Evolutionary conservation across 495 filamentous ascomycete genomes (phyloP).

Genomic region (Xylaria flabelliformis): DNA sequence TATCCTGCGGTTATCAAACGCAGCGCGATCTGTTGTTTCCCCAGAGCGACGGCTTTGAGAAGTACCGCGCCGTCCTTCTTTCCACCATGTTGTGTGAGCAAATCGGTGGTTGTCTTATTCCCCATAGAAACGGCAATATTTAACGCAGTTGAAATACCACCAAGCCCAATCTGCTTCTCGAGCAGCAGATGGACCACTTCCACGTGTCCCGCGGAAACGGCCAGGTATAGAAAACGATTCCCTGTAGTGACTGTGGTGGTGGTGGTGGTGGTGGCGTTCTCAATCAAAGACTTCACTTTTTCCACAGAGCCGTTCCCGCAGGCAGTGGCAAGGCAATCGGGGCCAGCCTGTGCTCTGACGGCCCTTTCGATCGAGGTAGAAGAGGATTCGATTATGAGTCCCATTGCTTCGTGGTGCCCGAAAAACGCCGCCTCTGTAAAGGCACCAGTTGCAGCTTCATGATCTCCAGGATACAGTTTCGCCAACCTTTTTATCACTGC

Average conservation of each 20-base stretch:
- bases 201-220: background rate
- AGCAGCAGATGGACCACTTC: slow-evolving; percentile 4
- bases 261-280: background rate
- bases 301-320: background rate
- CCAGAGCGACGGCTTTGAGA: background rate
- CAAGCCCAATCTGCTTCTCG: background rate
- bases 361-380: background rate
- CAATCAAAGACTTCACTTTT: background rate
- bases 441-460: background rate
- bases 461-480: background rate
- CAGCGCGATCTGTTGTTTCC: background rate
- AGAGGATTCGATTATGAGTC: background rate
- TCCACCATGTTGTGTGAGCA: slow-evolving; percentile 2
- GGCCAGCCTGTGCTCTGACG: background rate
- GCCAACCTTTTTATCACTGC: background rate
- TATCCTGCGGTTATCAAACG: slow-evolving; percentile 1
- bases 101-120: background rate
- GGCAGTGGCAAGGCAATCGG: background rate
- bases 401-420: background rate
- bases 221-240: background rate
- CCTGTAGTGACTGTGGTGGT: background rate
- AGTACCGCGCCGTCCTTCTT: background rate
- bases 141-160: background rate
- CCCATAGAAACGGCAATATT: background rate
- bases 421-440: background rate